Evolutionary conservation across 1,284 basidiomycete genomes (phyloP).

Genomic region (Wallemia hederae): DNA sequence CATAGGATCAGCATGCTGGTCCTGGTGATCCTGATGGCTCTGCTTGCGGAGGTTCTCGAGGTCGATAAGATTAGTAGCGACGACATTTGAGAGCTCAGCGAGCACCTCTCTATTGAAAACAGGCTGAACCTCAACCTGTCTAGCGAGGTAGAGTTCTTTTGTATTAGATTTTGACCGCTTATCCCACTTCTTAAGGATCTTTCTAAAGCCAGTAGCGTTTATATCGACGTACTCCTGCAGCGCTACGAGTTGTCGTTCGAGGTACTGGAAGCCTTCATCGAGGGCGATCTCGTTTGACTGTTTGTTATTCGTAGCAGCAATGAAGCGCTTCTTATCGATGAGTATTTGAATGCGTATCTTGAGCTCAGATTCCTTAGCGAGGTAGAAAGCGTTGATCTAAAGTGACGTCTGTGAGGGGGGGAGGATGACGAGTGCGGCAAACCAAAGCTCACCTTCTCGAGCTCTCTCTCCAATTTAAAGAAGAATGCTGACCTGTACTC

Average conservation of each 20-base stretch:
- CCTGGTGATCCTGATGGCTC: constrained; percentile 38
- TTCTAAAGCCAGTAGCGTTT: constrained; percentile 88
- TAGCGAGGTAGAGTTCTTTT: constrained; percentile 81
- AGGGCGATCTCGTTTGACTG: constrained; percentile 32
- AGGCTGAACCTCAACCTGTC: constrained; percentile 94
- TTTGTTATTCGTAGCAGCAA: constrained; percentile 10
- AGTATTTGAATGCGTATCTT: constrained; percentile 72
- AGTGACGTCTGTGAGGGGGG: background rate
- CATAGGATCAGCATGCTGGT: constrained; percentile 21
- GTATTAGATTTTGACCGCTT: constrained; percentile 80
- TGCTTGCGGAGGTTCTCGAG: constrained; percentile 34
- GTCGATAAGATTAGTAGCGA: constrained; percentile 72
- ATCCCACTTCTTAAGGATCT: constrained; percentile 98
- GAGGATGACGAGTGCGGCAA: background rate
- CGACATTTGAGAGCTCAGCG: constrained; percentile 77
- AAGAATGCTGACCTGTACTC: constrained; percentile 95
- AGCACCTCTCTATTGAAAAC: constrained; percentile 86
- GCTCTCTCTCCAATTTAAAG: constrained; percentile 89
- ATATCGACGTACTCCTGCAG: constrained; percentile 82
- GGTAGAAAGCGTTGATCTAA: constrained; percentile 96
- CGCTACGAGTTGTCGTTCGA: constrained; percentile 30
- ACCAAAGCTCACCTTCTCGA: constrained; percentile 50
- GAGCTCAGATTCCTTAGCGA: constrained; percentile 89
- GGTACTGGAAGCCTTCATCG: constrained; percentile 78
- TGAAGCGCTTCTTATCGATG: constrained; percentile 47